Base-by-base conservation (phyloP, 1,139 yeast species). In the Blastobotrys buckinghamii region DNA sequence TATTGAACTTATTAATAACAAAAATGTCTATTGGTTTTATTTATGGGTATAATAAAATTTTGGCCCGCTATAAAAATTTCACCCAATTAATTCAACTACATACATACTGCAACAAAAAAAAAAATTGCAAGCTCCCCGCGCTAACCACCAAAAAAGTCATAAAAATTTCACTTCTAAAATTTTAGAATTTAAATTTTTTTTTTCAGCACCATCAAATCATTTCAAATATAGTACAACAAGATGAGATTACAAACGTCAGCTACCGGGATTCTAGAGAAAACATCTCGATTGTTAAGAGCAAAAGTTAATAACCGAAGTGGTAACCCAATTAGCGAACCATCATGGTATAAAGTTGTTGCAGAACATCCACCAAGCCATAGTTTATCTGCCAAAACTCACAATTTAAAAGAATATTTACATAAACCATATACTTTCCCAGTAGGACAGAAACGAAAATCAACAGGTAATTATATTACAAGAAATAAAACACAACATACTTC, bases 341-440 rank as follows among this genome's bases (percentile, higher is more conserved):
- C 82, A 0, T 90, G 97, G 97, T 87, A 77, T 66, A 81, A 83
- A 55, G 89, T 85, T 10, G 86, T 90, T 24, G 87, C 86, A 2
- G 74, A 81, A 35, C 76, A 83, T 58, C 96, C 96, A 36, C 96
- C 97, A 35, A 72, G 76, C 44, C 77, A 75, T 53, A 80, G 81
- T 58, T 75, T 83, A 52, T 65, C 69, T 15, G 71, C 75, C 43
- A 69, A 69, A 48, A 73, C 63, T 66, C 84, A 55, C 75, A 73
- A 53, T 51, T 62, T 50, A 60, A 68, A 62, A 55, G 54, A 62
- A 69, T 63, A 62, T 66, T 41, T 61, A 70, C 46, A 53, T 41
- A 49, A 50, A 40, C 47, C 41, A 6, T 48, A 46, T 17, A 44
- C 45, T 19, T 39, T 45, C 46, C 39, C 44, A 10, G 34, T 49